Evolutionary conservation across 2,329 filamentous ascomycete species (phyloP).

Genomic region (Nannizzia gypsea): DNA sequence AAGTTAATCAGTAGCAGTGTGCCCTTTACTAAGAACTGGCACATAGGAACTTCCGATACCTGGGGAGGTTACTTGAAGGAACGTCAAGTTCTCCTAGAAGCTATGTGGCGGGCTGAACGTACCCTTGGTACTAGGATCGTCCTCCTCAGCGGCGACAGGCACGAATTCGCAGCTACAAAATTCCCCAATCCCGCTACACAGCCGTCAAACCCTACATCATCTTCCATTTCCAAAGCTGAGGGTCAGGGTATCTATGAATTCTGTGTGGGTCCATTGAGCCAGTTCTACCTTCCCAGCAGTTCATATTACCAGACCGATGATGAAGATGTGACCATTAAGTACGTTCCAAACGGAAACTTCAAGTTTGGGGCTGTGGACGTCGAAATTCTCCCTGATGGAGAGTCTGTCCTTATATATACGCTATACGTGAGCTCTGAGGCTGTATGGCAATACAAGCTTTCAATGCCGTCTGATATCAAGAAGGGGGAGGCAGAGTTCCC

Average conservation of each 20-base stretch:
- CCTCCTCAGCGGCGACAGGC: constrained; percentile 80
- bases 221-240: constrained; percentile 14
- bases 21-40: constrained; percentile 97
- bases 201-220: constrained; percentile 11
- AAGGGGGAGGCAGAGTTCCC: constrained; percentile 14
- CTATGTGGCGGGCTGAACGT: constrained; percentile 79
- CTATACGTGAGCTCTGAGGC: constrained; percentile 73
- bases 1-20: constrained; percentile 85
- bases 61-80: constrained; percentile 88
- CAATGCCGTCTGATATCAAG: constrained; percentile 22
- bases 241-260: constrained; percentile 62
- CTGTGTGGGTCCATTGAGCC: constrained; percentile 77
- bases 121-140: constrained; percentile 62
- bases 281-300: constrained; percentile 79
- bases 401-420: constrained; percentile 63
- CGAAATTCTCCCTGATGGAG: constrained; percentile 43
- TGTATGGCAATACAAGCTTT: constrained; percentile 51
- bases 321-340: constrained; percentile 76
- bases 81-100: constrained; percentile 65
- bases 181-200: constrained; percentile 41
- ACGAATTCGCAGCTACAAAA: constrained; percentile 87
- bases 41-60: constrained; percentile 73
- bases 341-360: constrained; percentile 66
- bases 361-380: constrained; percentile 83
- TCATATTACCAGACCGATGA: constrained; percentile 73